phyloP scores from a whole-genome alignment of 179 eudicot species.

The Monotropa hypopitys region DNA sequence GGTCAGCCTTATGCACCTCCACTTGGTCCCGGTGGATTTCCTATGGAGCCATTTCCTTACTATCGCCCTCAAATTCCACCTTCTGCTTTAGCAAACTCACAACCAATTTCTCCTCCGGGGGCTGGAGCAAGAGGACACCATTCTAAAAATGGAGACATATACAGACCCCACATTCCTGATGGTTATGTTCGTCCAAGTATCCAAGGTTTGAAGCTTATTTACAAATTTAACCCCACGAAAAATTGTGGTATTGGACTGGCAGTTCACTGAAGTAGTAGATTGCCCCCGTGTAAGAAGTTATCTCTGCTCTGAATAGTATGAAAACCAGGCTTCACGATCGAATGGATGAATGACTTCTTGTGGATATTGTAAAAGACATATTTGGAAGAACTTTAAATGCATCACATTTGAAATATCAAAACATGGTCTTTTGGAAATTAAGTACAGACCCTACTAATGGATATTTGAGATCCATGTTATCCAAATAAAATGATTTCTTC shows the following conservation, averaged over 20 bases:
- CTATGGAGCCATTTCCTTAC: constrained; percentile 73
- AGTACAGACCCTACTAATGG: neutral
- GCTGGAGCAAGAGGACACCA: constrained; percentile 60
- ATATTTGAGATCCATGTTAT: neutral
- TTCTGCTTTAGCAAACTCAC: constrained; percentile 51
- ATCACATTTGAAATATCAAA: neutral
- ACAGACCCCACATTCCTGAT: constrained; percentile 56
- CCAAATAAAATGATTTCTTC: neutral
- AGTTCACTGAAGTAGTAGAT: neutral
- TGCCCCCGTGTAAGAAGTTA: neutral
- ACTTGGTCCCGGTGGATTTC: constrained; percentile 66
- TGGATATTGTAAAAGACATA: neutral
- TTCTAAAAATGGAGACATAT: constrained; percentile 61
- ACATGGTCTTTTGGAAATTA: neutral
- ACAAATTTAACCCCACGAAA: neutral
- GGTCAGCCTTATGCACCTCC: constrained; percentile 64
- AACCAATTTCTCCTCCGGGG: constrained; percentile 45
- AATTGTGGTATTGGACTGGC: neutral
- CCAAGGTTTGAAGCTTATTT: neutral
- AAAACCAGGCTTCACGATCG: neutral
- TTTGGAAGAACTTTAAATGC: neutral
- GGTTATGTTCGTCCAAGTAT: constrained; percentile 42
- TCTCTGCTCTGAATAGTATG: neutral
- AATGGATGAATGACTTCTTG: neutral
- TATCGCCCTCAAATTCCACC: constrained; percentile 64